phyloP scores from a whole-genome alignment of 306 rosid species.

The Rosa chinensis region DNA sequence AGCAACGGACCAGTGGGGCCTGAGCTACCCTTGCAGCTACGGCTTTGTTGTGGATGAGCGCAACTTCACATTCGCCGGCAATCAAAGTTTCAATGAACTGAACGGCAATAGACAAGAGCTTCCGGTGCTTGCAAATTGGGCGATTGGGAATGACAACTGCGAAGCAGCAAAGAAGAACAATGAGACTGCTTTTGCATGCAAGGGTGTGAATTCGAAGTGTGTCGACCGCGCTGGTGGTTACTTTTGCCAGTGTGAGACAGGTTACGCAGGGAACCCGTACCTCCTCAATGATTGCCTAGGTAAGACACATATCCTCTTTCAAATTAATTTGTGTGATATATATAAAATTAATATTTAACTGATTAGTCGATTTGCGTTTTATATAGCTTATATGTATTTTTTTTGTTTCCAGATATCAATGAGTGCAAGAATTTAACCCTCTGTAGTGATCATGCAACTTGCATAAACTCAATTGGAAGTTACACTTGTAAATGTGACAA shows the following conservation, averaged over 20 bases:
- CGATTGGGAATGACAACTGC: background rate
- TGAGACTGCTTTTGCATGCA: background rate
- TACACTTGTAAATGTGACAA: background rate
- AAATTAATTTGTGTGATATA: background rate
- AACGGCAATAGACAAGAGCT: background rate
- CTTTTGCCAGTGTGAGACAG: background rate
- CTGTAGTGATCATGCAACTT: background rate
- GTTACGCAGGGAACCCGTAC: slow-evolving; percentile 16
- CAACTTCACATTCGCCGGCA: background rate
- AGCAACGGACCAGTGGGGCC: background rate
- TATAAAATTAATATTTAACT: too few species aligned
- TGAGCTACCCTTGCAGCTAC: background rate
- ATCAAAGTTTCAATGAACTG: background rate
- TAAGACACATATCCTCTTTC: background rate
- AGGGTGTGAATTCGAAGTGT: too few species aligned
- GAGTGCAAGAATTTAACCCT: background rate
- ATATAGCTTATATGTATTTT: too few species aligned
- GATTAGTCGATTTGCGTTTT: too few species aligned
- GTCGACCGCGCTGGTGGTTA: background rate
- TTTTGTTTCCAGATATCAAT: slow-evolving; percentile 1
- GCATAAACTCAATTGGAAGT: background rate
- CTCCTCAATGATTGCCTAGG: slow-evolving; percentile 12
- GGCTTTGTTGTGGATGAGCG: background rate
- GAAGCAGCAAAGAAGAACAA: background rate
- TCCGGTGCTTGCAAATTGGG: slow-evolving; percentile 18